A percentile compares a stretch with the other conserved stretches of the same genome.
phyloP scores from a whole-genome alignment of 208 protist species.

The Novymonas esmeraldas region DNA sequence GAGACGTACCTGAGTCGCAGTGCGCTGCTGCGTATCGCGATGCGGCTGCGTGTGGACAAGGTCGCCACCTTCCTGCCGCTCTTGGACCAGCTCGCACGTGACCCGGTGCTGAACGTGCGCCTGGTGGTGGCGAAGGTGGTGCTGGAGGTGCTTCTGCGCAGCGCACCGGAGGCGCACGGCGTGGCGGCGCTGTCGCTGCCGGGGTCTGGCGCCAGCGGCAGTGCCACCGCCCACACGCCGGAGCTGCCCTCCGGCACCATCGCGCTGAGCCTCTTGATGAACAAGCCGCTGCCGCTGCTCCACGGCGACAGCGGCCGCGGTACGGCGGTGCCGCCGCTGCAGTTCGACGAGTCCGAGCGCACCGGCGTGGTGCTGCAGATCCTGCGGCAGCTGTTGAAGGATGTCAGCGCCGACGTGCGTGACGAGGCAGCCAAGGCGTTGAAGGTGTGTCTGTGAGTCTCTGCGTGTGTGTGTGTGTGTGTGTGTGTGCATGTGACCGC shows the following conservation, averaged over 20 bases:
- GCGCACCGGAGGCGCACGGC: conserved; percentile 14
- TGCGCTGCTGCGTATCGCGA: conserved; percentile 66
- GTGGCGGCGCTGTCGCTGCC: neutral
- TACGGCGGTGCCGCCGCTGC: conserved; percentile 18
- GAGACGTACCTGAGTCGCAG: conserved; percentile 78
- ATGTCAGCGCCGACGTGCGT: conserved; percentile 70
- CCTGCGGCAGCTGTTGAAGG: conserved; percentile 71
- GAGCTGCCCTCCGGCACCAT: conserved; percentile 34
- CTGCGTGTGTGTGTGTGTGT: neutral
- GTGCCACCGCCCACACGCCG: no score
- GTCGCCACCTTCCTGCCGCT: conserved; percentile 67
- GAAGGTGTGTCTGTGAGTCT: conserved; percentile 65
- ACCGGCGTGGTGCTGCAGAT: conserved; percentile 71
- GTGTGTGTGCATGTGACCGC: no score
- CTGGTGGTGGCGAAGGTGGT: conserved; percentile 78
- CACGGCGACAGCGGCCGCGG: neutral
- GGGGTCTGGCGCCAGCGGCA: no score
- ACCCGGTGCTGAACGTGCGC: conserved; percentile 80
- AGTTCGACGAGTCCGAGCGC: conserved; percentile 69
- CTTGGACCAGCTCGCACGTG: conserved; percentile 65
- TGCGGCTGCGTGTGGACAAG: conserved; percentile 77
- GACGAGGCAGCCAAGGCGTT: conserved; percentile 80
- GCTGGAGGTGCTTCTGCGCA: conserved; percentile 47
- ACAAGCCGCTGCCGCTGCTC: conserved; percentile 9
- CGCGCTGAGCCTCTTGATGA: conserved; percentile 39